phyloP scores from a whole-genome alignment of 345 rosid species.

The Eucalyptus virginea region DNA sequence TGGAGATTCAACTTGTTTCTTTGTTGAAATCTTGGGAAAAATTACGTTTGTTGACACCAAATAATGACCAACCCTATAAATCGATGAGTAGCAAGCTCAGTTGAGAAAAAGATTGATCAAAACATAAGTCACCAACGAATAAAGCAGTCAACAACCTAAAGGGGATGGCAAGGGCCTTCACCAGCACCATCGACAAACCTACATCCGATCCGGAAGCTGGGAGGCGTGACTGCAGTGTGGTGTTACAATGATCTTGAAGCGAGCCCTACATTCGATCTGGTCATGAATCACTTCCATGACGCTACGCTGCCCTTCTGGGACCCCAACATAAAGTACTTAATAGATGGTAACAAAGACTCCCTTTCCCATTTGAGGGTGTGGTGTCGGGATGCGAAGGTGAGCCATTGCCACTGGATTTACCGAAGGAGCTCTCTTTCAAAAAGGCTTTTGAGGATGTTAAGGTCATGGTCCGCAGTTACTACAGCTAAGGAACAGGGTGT shows the following conservation, averaged over 20 bases:
- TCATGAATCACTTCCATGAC: slow-evolving; percentile 25
- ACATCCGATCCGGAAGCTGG: slow-evolving; percentile 41
- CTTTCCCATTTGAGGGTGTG: slow-evolving; percentile 50
- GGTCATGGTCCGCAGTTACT: slow-evolving; percentile 33
- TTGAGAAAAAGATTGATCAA: neutral
- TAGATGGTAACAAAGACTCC: slow-evolving; percentile 32
- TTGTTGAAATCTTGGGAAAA: neutral
- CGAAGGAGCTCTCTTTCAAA: slow-evolving; percentile 29
- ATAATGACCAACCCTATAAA: neutral
- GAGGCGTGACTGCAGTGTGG: slow-evolving; percentile 50
- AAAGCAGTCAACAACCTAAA: neutral
- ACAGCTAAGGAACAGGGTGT: slow-evolving; percentile 45
- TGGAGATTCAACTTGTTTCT: neutral
- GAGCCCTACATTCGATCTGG: slow-evolving; percentile 26
- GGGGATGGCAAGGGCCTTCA: neutral
- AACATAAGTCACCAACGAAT: neutral
- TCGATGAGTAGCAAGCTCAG: neutral
- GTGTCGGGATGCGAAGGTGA: slow-evolving; percentile 43
- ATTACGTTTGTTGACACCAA: neutral
- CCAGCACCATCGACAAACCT: neutral
- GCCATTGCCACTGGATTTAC: slow-evolving; percentile 36
- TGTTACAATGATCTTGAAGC: neutral
- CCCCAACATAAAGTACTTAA: slow-evolving; percentile 3
- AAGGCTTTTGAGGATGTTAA: slow-evolving; percentile 25
- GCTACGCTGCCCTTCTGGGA: slow-evolving; percentile 31